Base-by-base conservation (phyloP, 352 stramenopile species). In the Phytophthora sojae region DNA sequence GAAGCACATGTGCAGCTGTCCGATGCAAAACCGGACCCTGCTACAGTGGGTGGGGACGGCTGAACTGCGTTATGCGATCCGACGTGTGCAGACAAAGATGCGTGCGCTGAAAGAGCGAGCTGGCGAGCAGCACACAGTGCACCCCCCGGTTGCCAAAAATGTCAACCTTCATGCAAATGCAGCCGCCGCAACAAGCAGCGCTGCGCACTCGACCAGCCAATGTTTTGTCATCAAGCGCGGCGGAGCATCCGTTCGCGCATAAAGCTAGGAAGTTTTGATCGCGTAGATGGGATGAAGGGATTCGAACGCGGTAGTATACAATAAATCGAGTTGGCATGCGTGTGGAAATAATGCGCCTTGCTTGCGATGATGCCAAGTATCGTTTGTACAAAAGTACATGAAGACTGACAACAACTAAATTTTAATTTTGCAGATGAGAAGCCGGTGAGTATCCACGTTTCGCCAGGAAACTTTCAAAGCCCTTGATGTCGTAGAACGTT, bases 401-500 rank as follows among this genome's bases (percentile, higher is more conserved):
- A 9, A 35, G 30, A 35, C 30, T 39, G 7, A 8, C 9, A 8
- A 39, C 49, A 17, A 54, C 6, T n/a, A 21, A 4, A n/a, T 11
- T n/a, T 58, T 59, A 61, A 26, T 57, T 68, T 42, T 55, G 50
- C 42, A 67, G 37, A 3, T 57, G 39, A 49, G 39, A 14, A 44
- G 56, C 7, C 19, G 65, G 15, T 17, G 37, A 55, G 44, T 69
- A 49, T 42, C 52, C 61, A 7, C 76, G 74, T 17, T 72, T 75
- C 25, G 63, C 65, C 3, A 90, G 44, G 53, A 90, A 93, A 1
- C 57, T 69, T 11, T 89, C 76, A 61, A 93, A 92, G 15, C 86
- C 86, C 3, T 80, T 65, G 39, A 93, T 91, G 51, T 93, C 86
- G 75, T 93, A 93, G 59, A 90, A 93, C 8, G 86, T 91, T 47